phyloP scores from a whole-genome alignment of 441 rosid species.

The Syzygium malaccense region DNA sequence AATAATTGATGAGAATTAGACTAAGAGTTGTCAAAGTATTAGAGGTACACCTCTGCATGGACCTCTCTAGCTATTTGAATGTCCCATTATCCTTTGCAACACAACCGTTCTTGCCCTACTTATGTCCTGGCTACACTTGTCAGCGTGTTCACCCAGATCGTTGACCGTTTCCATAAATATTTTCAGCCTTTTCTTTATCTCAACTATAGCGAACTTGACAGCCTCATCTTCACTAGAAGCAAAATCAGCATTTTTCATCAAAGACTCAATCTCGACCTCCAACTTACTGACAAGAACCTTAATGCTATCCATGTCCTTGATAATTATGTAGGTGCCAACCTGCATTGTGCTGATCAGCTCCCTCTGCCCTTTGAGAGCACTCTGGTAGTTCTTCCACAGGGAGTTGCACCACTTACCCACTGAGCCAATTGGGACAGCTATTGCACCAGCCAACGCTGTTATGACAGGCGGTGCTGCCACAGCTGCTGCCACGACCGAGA shows the following conservation, averaged over 20 bases:
- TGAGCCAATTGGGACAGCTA: constrained; percentile 47
- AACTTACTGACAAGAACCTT: constrained; percentile 32
- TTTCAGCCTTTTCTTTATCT: constrained; percentile 49
- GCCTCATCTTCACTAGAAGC: constrained; percentile 35
- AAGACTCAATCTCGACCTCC: constrained; percentile 35
- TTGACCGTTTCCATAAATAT: constrained; percentile 38
- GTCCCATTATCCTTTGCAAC: constrained; percentile 33
- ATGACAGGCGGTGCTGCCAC: constrained; percentile 55
- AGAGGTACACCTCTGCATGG: background rate
- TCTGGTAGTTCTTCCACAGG: constrained; percentile 49
- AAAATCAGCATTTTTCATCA: constrained; percentile 36
- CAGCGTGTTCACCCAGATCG: constrained; percentile 35
- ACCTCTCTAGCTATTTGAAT: constrained; percentile 12
- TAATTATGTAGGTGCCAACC: constrained; percentile 27
- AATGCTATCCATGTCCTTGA: constrained; percentile 48
- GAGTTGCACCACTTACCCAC: constrained; percentile 60
- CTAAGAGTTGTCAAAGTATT: background rate
- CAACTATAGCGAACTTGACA: constrained; percentile 44
- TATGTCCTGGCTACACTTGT: constrained; percentile 41
- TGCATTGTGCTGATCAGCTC: constrained; percentile 29
- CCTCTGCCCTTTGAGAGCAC: constrained; percentile 34
- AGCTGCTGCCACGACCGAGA: constrained; percentile 68
- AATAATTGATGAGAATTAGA: background rate
- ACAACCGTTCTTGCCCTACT: constrained; percentile 49
- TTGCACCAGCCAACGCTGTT: constrained; percentile 47